Percentiles rank a stretch among this genome's conserved stretches.
These are phyloP conservation scores for Litchi chinensis DNA, from an alignment of 345 rosid genomes.

Conservation along the genomic window DNA sequence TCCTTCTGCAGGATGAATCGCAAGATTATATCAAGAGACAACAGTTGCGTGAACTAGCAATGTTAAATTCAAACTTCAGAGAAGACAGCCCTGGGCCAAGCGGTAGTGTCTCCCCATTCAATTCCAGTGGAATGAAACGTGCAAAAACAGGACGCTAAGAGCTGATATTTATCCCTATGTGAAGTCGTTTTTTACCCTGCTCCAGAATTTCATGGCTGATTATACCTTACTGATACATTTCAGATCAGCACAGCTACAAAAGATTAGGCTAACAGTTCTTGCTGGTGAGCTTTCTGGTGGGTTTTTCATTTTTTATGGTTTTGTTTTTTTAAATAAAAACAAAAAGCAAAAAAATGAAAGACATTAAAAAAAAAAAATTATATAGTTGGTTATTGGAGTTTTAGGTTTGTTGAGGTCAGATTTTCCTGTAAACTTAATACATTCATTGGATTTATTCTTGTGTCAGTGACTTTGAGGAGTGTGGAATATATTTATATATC, in stretches of 20 bases:
- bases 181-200: constrained; percentile 28
- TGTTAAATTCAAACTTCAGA: constrained; percentile 87
- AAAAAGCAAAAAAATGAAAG: constrained; percentile 24
- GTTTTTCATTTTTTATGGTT: constrained; percentile 27
- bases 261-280: constrained; percentile 52
- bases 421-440: constrained; percentile 40
- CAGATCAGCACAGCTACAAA: constrained; percentile 39
- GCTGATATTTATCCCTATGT: constrained; percentile 20
- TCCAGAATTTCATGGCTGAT: constrained; percentile 31
- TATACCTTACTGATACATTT: constrained; percentile 35
- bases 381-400: constrained; percentile 39
- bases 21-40: constrained; percentile 95
- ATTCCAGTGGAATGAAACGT: constrained; percentile 93
- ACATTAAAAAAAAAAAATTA: constrained; percentile 25
- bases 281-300: constrained; percentile 50
- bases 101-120: constrained; percentile 94
- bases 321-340: constrained; percentile 28
- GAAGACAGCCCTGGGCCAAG: constrained; percentile 98
- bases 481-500: constrained; percentile 31
- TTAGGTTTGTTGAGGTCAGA: constrained; percentile 50
- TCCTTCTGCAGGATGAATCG: constrained; percentile 78
- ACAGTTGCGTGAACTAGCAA: constrained; percentile 87
- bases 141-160: constrained; percentile 85
- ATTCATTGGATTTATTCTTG: constrained; percentile 72
- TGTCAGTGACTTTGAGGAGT: constrained; percentile 41